Percentiles rank a stretch among this genome's conserved stretches.
Evolutionary conservation across 305 asterid genomes (phyloP).

Genomic region (Plantago coronopus): DNA sequence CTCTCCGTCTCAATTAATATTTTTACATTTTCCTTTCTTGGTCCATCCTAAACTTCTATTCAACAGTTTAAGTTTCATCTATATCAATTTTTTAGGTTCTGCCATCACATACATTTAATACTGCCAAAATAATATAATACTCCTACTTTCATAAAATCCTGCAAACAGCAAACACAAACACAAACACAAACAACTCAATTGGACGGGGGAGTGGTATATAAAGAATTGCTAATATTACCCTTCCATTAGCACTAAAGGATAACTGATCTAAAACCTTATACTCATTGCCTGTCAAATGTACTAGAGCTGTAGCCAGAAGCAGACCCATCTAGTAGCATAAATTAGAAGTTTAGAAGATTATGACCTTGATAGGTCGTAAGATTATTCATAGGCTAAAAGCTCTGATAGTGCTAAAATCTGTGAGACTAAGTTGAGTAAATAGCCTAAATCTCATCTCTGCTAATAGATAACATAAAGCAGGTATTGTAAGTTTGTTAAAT

Average conservation of each 20-base stretch:
- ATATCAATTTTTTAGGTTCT: too few species aligned
- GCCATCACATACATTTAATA: too few species aligned
- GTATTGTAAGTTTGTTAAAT: not conserved
- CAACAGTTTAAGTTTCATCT: too few species aligned
- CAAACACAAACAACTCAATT: too few species aligned
- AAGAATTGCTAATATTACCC: too few species aligned
- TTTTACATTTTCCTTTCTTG: too few species aligned
- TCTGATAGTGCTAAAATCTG: not conserved
- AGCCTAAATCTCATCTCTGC: not conserved
- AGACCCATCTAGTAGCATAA: not conserved
- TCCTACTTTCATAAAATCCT: too few species aligned
- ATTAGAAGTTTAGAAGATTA: not conserved
- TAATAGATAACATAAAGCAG: not conserved
- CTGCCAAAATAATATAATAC: too few species aligned
- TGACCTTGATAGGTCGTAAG: not conserved
- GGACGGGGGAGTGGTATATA: too few species aligned
- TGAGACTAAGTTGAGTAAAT: not conserved
- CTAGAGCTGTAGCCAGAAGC: not conserved
- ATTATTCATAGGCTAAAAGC: not conserved
- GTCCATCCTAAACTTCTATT: too few species aligned
- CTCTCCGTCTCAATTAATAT: too few species aligned
- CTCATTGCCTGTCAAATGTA: not conserved
- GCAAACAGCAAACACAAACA: too few species aligned
- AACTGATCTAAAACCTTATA: not conserved
- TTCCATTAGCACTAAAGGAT: not conserved